phyloP scores from a whole-genome alignment of 805 yeast genomes.

The Clavispora santaluciae region DNA sequence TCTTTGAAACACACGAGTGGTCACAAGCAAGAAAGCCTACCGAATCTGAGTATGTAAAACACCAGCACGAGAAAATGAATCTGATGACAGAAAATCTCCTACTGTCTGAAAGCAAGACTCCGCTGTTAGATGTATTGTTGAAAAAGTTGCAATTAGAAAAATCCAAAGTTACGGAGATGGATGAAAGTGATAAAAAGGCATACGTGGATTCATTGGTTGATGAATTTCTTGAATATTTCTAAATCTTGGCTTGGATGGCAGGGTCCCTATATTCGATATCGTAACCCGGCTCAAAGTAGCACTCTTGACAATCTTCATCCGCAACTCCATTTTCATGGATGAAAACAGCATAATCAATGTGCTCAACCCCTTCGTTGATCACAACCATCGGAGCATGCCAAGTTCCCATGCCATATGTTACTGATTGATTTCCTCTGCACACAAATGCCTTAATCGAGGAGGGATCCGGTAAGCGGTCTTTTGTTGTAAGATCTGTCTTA shows the following conservation, averaged over 20 bases:
- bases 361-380: constrained; percentile 47
- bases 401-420: constrained; percentile 77
- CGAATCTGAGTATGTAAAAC: constrained; percentile 15
- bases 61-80: constrained; percentile 17
- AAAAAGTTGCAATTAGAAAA: constrained; percentile 33
- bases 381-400: constrained; percentile 99
- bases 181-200: constrained; percentile 23
- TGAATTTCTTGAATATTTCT: constrained; percentile 33
- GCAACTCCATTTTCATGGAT: constrained; percentile 79
- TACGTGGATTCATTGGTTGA: constrained; percentile 33
- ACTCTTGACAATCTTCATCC: constrained; percentile 80
- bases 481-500: constrained; percentile 32
- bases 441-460: constrained; percentile 58
- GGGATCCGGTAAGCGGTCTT: constrained; percentile 55
- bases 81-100: constrained; percentile 27
- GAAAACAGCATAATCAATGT: constrained; percentile 78
- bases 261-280: constrained; percentile 21
- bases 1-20: constrained; percentile 51
- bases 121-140: constrained; percentile 28
- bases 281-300: constrained; percentile 60
- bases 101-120: constrained; percentile 3
- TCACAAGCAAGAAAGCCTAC: constrained; percentile 14
- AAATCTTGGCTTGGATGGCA: not conserved
- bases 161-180: constrained; percentile 20
- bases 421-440: constrained; percentile 80